A percentile compares a stretch with the other conserved stretches of the same genome.
phyloP scores from a whole-genome alignment of 441 rosid genomes.

The Populus tomentosa region DNA sequence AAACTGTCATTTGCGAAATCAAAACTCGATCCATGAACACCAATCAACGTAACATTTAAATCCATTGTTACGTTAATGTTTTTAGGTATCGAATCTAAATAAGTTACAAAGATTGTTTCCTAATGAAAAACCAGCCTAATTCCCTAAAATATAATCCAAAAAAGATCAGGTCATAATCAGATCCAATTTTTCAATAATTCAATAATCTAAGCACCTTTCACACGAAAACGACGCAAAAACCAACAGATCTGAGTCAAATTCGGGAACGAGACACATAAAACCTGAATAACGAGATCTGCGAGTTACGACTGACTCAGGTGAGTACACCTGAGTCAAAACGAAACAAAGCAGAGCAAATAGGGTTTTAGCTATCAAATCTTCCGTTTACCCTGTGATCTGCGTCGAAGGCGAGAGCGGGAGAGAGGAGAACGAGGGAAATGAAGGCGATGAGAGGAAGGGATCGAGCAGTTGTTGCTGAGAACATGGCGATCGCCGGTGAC shows the following conservation, averaged over 20 bases:
- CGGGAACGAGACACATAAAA: no score
- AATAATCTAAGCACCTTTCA: background rate
- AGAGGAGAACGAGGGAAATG: slow-evolving; percentile 26
- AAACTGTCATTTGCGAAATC: background rate
- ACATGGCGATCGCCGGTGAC: slow-evolving; percentile 47
- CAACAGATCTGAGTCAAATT: slow-evolving; percentile 26
- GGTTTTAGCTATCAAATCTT: no score
- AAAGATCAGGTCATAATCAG: background rate
- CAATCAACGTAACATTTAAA: background rate
- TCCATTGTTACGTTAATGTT: no score
- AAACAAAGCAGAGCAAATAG: no score
- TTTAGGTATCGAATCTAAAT: background rate
- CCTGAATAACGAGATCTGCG: no score
- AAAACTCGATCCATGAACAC: background rate
- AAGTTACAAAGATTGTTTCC: background rate
- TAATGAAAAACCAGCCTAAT: background rate
- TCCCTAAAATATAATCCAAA: background rate
- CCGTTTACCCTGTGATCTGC: slow-evolving; percentile 16
- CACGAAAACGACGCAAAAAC: background rate
- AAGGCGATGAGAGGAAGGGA: slow-evolving; percentile 20
- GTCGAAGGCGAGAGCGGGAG: slow-evolving; percentile 67
- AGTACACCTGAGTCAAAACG: no score
- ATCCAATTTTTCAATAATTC: background rate
- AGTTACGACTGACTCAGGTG: no score
- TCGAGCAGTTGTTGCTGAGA: slow-evolving; percentile 29